These are phyloP conservation scores for Tulasnella sp. DNA, from an alignment of 768 basidiomycete genomes.

Conservation along the genomic window DNA sequence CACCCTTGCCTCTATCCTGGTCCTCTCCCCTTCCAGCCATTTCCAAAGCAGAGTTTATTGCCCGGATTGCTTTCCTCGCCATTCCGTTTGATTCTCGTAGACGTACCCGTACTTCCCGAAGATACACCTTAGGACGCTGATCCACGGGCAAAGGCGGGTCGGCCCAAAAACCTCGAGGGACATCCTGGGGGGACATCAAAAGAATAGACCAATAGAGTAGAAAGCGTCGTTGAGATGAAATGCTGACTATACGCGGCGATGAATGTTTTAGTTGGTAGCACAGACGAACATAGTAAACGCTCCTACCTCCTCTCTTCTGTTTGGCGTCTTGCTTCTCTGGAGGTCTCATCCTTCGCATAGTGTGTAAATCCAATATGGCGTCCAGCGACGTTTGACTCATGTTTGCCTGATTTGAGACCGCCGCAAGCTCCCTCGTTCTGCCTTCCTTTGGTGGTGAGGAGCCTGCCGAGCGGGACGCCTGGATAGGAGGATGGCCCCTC, in stretches of 20 bases:
- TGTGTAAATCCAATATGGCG: constrained; percentile 56
- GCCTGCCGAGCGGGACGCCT: constrained; percentile 47
- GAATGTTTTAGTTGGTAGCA: neutral
- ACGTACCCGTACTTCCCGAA: constrained; percentile 57
- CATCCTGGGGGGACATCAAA: constrained; percentile 48
- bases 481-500: constrained; percentile 33
- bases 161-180: constrained; percentile 52
- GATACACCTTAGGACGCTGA: constrained; percentile 47
- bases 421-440: neutral
- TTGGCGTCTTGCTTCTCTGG: constrained; percentile 29
- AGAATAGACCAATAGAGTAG: constrained; percentile 72
- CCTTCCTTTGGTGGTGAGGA: neutral
- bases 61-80: constrained; percentile 53
- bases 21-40: constrained; percentile 22
- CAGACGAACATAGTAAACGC: neutral
- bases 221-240: constrained; percentile 77
- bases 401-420: constrained; percentile 10
- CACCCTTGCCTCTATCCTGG: constrained; percentile 39
- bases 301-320: neutral
- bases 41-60: constrained; percentile 44
- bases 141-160: constrained; percentile 31
- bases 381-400: constrained; percentile 26
- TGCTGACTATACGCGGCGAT: constrained; percentile 59
- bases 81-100: constrained; percentile 55
- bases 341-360: constrained; percentile 62